Conservation (phyloP, 768 basidiomycete genomes). For the Agaricus blazei region DNA sequence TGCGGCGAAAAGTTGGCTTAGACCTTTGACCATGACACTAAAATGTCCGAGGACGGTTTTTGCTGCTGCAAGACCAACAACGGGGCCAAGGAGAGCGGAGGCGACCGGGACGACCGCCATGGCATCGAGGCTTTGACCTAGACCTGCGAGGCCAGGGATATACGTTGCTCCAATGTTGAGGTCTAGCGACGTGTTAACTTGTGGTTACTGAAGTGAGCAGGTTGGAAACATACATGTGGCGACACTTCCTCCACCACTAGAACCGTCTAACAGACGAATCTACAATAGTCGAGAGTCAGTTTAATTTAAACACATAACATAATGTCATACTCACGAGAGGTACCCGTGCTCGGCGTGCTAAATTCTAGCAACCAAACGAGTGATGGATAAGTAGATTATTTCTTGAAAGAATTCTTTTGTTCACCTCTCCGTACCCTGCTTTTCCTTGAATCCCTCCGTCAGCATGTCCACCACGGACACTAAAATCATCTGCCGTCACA, state of each 20-base stretch:
- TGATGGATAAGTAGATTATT: not conserved
- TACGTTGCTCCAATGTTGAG: constrained; percentile 33
- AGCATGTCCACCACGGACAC: constrained; percentile 37
- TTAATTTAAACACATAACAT: not conserved
- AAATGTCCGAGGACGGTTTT: constrained; percentile 35
- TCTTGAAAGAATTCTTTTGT: not conserved
- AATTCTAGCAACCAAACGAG: constrained; percentile 15
- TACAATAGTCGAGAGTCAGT: constrained; percentile 6
- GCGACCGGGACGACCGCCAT: constrained; percentile 31
- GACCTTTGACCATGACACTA: constrained; percentile 36
- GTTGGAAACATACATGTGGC: constrained; percentile 24
- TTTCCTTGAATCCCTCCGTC: constrained; percentile 35
- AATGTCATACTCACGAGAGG: constrained; percentile 24
- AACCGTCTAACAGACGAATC: constrained; percentile 36
- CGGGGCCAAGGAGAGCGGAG: constrained; percentile 34
- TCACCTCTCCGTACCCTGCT: constrained; percentile 35
- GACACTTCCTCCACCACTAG: constrained; percentile 37
- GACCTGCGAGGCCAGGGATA: constrained; percentile 29
- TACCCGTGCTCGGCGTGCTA: constrained; percentile 29
- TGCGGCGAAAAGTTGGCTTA: constrained; percentile 31
- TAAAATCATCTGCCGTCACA: constrained; percentile 36
- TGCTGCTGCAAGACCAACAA: constrained; percentile 35
- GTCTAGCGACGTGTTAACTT: constrained; percentile 15
- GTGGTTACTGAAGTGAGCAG: not conserved
- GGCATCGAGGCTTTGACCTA: constrained; percentile 32